Percentiles rank a stretch among this genome's conserved stretches.
Evolutionary conservation across 1,284 basidiomycete species (phyloP).

Genomic region (Anthracocystis setariae): DNA sequence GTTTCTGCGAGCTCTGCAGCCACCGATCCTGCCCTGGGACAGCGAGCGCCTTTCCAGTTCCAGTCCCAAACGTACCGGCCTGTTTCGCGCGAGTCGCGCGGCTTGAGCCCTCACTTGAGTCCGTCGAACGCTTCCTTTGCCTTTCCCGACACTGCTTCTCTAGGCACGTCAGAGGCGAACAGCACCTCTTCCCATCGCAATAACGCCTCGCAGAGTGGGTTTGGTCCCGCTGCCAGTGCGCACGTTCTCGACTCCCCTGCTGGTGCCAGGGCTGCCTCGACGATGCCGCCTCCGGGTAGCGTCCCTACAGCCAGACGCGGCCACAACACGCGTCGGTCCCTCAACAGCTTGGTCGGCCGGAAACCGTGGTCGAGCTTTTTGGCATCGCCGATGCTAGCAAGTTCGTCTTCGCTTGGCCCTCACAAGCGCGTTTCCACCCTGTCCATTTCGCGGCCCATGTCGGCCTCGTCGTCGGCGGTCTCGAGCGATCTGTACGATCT

Average conservation of each 20-base stretch:
- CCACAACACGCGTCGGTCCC: conserved; percentile 37
- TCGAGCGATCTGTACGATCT: conserved; percentile 17
- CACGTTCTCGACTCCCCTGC: conserved; percentile 1
- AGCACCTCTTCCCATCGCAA: conserved; percentile 12
- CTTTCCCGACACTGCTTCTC: conserved; percentile 1
- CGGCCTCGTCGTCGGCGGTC: conserved; percentile 38
- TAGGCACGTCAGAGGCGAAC: neutral
- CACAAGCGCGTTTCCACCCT: conserved; percentile 25
- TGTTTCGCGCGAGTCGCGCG: conserved; percentile 18
- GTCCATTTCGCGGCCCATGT: conserved; percentile 40
- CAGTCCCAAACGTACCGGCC: conserved; percentile 33
- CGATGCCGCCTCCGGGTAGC: conserved; percentile 17
- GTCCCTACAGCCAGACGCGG: conserved; percentile 9
- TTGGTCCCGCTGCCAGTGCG: neutral
- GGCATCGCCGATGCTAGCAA: conserved; percentile 28
- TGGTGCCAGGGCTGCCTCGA: neutral
- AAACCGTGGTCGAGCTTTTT: conserved; percentile 39
- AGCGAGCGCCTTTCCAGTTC: conserved; percentile 26
- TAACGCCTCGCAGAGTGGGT: conserved; percentile 8
- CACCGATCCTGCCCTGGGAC: conserved; percentile 11
- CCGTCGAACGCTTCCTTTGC: neutral
- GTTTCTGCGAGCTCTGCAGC: conserved; percentile 14
- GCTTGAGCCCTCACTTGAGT: conserved; percentile 14
- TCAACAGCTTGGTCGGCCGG: conserved; percentile 34
- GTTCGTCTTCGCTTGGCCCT: conserved; percentile 14